Evolutionary conservation across 2,329 filamentous ascomycete species (phyloP).

Genomic region (Colletotrichum cordylinicola): DNA sequence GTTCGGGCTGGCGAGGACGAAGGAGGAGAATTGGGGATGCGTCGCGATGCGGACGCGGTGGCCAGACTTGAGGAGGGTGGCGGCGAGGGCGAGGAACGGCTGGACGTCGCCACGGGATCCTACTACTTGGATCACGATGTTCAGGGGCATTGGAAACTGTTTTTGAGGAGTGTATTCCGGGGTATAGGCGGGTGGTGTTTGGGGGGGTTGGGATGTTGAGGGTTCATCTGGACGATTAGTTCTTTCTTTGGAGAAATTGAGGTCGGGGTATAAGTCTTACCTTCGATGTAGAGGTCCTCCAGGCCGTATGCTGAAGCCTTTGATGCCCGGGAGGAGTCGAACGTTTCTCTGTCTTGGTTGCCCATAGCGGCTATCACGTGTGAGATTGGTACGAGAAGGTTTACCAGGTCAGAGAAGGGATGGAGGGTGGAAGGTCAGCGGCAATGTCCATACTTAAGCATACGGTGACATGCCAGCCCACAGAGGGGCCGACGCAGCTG

Average conservation of each 20-base stretch:
- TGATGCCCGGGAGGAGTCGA: neutral
- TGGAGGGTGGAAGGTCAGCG: neutral
- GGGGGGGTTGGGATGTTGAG: neutral
- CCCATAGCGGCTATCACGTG: neutral
- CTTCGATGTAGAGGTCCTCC: conserved; percentile 4
- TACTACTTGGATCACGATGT: conserved; percentile 62
- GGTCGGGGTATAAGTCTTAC: neutral
- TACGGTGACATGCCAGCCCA: neutral
- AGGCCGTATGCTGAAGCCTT: neutral
- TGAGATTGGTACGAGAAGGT: neutral
- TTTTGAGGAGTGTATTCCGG: neutral
- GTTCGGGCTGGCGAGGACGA: conserved; percentile 38
- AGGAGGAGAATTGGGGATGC: conserved; percentile 51
- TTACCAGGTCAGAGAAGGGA: neutral
- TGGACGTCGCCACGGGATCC: conserved; percentile 61
- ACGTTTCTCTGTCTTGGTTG: neutral
- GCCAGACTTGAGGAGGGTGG: conserved; percentile 49
- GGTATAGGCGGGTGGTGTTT: neutral
- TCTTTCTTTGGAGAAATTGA: neutral
- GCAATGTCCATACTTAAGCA: conserved; percentile 3
- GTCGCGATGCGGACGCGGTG: conserved; percentile 59
- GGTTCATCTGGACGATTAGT: neutral
- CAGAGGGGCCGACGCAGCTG: neutral
- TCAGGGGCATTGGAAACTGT: conserved; percentile 35
- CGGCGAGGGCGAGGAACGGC: conserved; percentile 59